Evolutionary conservation across 805 yeast genomes (phyloP).

Genomic region (Saturnispora bothae): DNA sequence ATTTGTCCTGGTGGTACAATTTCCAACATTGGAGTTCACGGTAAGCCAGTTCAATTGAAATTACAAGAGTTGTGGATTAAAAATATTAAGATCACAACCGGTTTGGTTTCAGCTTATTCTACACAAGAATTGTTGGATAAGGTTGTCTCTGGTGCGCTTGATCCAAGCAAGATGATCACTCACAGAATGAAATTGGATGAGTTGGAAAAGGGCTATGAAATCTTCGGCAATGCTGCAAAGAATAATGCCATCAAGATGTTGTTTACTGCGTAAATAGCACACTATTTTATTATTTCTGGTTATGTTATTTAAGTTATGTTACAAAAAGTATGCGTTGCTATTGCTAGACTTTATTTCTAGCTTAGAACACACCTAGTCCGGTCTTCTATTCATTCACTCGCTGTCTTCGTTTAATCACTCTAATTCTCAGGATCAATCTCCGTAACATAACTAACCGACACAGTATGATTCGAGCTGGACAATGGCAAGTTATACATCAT

Average conservation of each 20-base stretch:
- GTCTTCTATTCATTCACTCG: too few relatives aligned
- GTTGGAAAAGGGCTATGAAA: conserved; percentile 49
- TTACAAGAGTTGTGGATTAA: conserved; percentile 37
- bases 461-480: conserved; percentile 38
- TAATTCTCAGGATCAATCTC: too few relatives aligned
- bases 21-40: conserved; percentile 55
- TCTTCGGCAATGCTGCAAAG: conserved; percentile 42
- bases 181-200: conserved; percentile 47
- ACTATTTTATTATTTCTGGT: not conserved
- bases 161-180: conserved; percentile 44
- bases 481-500: conserved; percentile 70
- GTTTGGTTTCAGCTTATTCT: conserved; percentile 39
- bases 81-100: conserved; percentile 36
- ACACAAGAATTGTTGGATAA: conserved; percentile 30
- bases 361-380: too few relatives aligned
- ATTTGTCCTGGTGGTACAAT: conserved; percentile 51
- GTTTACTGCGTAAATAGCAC: conserved; percentile 13
- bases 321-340: not conserved
- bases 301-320: not conserved
- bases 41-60: conserved; percentile 31
- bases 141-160: conserved; percentile 30
- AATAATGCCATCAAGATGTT: conserved; percentile 45
- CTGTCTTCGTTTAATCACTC: too few relatives aligned
- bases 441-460: conserved; percentile 50
- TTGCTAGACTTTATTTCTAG: not conserved